A percentile compares a stretch with the other conserved stretches of the same genome.
Evolutionary conservation across 2,329 filamentous ascomycete species (phyloP).

Genomic region (Sporothrix humicola): DNA sequence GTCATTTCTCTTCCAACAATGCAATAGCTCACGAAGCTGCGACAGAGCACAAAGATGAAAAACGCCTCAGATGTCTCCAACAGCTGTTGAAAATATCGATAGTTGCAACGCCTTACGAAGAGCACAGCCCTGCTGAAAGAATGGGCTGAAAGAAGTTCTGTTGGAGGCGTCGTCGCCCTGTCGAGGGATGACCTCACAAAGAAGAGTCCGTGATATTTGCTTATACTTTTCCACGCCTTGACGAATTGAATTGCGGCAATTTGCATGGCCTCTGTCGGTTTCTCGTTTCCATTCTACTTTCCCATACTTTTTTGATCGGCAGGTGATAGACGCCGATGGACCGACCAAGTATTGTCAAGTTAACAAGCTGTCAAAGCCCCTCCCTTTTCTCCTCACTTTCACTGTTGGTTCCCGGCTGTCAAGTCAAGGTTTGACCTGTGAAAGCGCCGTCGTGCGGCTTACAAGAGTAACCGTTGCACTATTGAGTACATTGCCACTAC

Average conservation of each 20-base stretch:
- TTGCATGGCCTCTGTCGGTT: neutral
- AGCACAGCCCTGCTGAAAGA: neutral
- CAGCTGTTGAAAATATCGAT: neutral
- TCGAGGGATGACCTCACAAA: neutral
- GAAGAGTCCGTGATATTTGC: neutral
- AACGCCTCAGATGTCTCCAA: neutral
- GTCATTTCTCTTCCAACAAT: neutral
- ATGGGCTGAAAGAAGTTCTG: neutral
- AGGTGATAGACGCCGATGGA: conserved; percentile 9
- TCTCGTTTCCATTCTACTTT: neutral
- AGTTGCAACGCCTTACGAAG: neutral
- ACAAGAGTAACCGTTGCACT: neutral
- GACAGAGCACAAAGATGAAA: neutral
- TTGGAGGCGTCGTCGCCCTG: neutral
- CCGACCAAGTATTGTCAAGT: neutral
- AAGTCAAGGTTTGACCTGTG: neutral
- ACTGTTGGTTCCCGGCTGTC: neutral
- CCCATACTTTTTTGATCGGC: neutral
- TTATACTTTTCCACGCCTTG: neutral
- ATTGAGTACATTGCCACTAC: neutral
- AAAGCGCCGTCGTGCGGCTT: conserved; percentile 1
- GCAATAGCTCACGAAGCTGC: neutral
- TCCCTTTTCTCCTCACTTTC: neutral
- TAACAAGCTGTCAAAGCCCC: neutral
- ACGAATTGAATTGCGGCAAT: neutral